Percentiles rank a stretch among this genome's conserved stretches.
Evolutionary conservation across 495 filamentous ascomycete species (phyloP).

Genomic region (Lophiotrema nucula): DNA sequence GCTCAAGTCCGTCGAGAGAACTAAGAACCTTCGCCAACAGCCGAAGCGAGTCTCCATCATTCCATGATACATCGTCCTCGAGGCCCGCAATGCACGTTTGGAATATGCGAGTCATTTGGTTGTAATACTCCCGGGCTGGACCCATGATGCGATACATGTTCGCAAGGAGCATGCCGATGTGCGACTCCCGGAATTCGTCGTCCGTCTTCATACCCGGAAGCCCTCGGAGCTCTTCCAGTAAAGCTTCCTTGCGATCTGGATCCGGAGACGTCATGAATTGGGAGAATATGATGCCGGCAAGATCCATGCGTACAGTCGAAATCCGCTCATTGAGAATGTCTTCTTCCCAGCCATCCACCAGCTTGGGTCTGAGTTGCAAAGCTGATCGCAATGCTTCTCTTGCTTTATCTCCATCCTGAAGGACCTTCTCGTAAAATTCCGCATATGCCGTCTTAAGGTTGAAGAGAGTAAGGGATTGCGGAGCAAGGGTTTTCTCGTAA

Average conservation of each 20-base stretch:
- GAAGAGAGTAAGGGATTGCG: neutral
- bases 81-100: slow-evolving; percentile 25
- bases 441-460: neutral
- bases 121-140: slow-evolving; percentile 26
- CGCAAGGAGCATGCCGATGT: slow-evolving; percentile 17
- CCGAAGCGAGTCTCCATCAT: slow-evolving; percentile 21
- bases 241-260: slow-evolving; percentile 1
- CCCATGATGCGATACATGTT: slow-evolving; percentile 30
- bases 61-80: slow-evolving; percentile 30
- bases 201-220: neutral
- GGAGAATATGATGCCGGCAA: slow-evolving; percentile 12
- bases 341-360: neutral
- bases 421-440: neutral
- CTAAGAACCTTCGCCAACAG: slow-evolving; percentile 25
- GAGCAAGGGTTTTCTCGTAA: neutral
- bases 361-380: neutral
- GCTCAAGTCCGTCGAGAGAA: slow-evolving; percentile 17
- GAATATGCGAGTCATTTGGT: slow-evolving; percentile 24
- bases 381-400: neutral
- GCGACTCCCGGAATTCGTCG: slow-evolving; percentile 10
- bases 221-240: neutral
- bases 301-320: neutral
- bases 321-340: neutral
- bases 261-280: neutral
- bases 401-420: slow-evolving; percentile 1